phyloP scores from a whole-genome alignment of 805 yeast genomes.

The Schizosaccharomyces cryophilus region DNA sequence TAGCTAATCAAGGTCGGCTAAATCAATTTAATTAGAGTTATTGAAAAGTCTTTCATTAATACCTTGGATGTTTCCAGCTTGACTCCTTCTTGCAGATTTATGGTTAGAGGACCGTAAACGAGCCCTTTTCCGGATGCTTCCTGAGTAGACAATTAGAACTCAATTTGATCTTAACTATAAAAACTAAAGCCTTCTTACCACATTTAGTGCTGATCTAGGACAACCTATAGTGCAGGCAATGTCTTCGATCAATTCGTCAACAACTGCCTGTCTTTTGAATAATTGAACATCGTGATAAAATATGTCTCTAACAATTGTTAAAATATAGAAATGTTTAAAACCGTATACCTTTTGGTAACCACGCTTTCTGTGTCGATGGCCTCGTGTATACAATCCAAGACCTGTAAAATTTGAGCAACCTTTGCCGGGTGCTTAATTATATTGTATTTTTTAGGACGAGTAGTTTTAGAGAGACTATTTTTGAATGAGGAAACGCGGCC shows the following conservation, averaged over 20 bases:
- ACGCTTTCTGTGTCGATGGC: not conserved
- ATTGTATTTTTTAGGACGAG: too few species aligned
- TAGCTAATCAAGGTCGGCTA: not conserved
- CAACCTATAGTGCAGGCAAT: not conserved
- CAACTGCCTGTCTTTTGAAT: not conserved
- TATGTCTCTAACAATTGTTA: not conserved
- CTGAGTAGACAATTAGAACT: not conserved
- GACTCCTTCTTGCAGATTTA: not conserved
- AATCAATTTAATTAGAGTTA: too few species aligned
- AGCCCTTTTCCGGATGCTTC: conserved; percentile 1
- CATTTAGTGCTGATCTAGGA: not conserved
- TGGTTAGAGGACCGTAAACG: not conserved
- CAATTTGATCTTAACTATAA: not conserved
- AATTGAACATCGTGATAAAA: not conserved
- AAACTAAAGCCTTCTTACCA: not conserved
- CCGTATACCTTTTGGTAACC: not conserved
- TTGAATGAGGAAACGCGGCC: too few species aligned
- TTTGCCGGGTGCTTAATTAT: not conserved
- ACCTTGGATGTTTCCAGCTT: not conserved
- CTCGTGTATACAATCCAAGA: not conserved
- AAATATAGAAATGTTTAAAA: not conserved
- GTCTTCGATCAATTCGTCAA: not conserved
- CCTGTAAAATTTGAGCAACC: not conserved
- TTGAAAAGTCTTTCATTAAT: not conserved
- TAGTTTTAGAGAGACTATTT: too few species aligned